A percentile compares a stretch with the other conserved stretches of the same genome.
phyloP scores from a whole-genome alignment of 805 yeast species.

The Candida vartiovaarae region DNA sequence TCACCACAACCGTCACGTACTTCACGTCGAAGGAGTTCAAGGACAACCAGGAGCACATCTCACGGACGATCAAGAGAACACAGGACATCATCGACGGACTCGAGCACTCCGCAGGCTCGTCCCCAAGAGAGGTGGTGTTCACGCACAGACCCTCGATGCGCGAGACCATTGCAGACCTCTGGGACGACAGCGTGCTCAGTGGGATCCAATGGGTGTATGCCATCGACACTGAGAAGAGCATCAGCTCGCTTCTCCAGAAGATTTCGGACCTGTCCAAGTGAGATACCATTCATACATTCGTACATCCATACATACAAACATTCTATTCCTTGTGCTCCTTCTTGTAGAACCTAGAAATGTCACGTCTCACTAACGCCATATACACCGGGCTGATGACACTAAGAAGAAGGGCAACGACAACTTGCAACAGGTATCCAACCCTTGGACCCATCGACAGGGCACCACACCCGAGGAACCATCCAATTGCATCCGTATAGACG shows the following conservation, averaged over 20 bases:
- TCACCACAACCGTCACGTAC: slow-evolving; percentile 57
- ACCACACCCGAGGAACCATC: slow-evolving; percentile 69
- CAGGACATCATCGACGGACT: slow-evolving; percentile 39
- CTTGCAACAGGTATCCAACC: slow-evolving; percentile 45
- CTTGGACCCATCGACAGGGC: slow-evolving; percentile 69
- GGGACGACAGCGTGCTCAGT: slow-evolving; percentile 68
- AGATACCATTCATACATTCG: neutral
- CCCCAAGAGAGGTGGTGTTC: slow-evolving; percentile 37
- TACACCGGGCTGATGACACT: slow-evolving; percentile 54
- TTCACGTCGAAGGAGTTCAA: slow-evolving; percentile 52
- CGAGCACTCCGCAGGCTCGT: slow-evolving; percentile 18
- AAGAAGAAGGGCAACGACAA: slow-evolving; percentile 39
- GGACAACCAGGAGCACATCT: slow-evolving; percentile 38
- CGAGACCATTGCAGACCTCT: slow-evolving; percentile 68
- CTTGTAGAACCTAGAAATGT: slow-evolving; percentile 44
- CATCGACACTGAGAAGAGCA: slow-evolving; percentile 38
- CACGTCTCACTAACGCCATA: slow-evolving; percentile 38
- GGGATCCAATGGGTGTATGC: slow-evolving; percentile 59
- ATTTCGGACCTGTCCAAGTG: neutral
- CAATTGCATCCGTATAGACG: slow-evolving; percentile 75
- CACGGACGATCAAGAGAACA: slow-evolving; percentile 41
- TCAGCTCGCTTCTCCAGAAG: slow-evolving; percentile 8
- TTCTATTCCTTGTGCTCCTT: slow-evolving; percentile 17
- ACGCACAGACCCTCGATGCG: slow-evolving; percentile 39
- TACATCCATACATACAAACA: too few species aligned